phyloP scores from a whole-genome alignment of 805 yeast species.

The Torulaspora indica region DNA sequence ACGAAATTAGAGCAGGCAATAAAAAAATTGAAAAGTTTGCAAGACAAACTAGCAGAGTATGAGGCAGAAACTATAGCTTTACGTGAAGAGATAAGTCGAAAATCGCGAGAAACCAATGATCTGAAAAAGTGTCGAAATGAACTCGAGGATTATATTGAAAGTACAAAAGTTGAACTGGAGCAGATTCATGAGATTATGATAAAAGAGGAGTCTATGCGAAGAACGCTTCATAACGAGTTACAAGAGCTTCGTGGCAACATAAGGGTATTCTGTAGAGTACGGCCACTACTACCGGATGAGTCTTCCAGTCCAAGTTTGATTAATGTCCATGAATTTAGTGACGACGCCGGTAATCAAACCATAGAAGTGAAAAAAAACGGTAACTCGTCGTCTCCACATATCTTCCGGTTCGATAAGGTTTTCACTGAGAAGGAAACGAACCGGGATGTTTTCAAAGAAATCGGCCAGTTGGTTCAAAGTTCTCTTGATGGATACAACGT shows the following conservation, averaged over 20 bases:
- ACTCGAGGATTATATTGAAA: slow-evolving; percentile 25
- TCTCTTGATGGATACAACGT: slow-evolving; percentile 86
- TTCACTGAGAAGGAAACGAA: slow-evolving; percentile 56
- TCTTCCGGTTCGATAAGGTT: slow-evolving; percentile 75
- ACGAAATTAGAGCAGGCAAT: slow-evolving; percentile 12
- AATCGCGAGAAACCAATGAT: slow-evolving; percentile 13
- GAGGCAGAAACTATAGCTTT: slow-evolving; percentile 25
- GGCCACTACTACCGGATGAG: slow-evolving; percentile 47
- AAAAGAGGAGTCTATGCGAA: slow-evolving; percentile 51
- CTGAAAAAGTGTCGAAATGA: slow-evolving; percentile 15
- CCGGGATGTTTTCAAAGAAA: slow-evolving; percentile 68
- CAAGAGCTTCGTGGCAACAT: slow-evolving; percentile 91
- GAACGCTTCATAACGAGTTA: slow-evolving; percentile 63
- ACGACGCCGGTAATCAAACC: slow-evolving; percentile 27
- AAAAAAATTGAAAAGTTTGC: slow-evolving; percentile 18
- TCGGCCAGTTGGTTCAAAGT: slow-evolving; percentile 79
- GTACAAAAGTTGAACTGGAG: slow-evolving; percentile 33
- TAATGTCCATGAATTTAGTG: slow-evolving; percentile 30
- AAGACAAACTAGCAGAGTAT: slow-evolving; percentile 25
- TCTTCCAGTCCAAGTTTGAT: slow-evolving; percentile 28
- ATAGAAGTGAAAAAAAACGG: slow-evolving; percentile 21
- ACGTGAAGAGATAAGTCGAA: slow-evolving; percentile 26
- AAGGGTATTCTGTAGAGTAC: slow-evolving; percentile 79
- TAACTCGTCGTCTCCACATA: slow-evolving; percentile 1
- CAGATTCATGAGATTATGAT: slow-evolving; percentile 39